Percentiles rank a stretch among this genome's conserved stretches.
These are phyloP conservation scores for Theobroma grandiflorum DNA, from an alignment of 441 rosid genomes.

Conservation along the genomic window DNA sequence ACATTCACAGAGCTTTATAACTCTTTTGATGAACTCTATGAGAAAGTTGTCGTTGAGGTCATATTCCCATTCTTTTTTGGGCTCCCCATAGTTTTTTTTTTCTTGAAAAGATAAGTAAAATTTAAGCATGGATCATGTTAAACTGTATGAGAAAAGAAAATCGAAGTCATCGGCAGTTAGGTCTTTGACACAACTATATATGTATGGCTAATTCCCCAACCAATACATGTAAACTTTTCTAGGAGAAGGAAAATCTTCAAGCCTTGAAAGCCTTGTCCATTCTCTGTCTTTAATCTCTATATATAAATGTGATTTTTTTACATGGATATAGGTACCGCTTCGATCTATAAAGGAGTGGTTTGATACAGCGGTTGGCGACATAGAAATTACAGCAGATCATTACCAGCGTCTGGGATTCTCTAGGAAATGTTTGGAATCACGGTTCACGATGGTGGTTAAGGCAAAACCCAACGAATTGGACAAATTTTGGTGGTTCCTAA, in stretches of 20 bases:
- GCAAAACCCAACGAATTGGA: neutral
- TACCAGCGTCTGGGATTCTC: conserved; percentile 18
- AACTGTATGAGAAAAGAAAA: too few relatives aligned
- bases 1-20: neutral
- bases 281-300: too few relatives aligned
- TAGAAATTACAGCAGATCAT: conserved; percentile 4
- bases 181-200: too few relatives aligned
- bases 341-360: neutral
- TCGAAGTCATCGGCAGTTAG: too few relatives aligned
- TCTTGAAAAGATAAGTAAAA: neutral
- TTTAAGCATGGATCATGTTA: too few relatives aligned
- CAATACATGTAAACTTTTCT: too few relatives aligned
- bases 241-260: neutral
- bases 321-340: neutral
- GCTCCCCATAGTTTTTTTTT: neutral
- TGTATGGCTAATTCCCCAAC: too few relatives aligned
- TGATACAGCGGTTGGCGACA: neutral
- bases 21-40: conserved; percentile 10
- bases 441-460: conserved; percentile 22
- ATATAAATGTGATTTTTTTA: neutral
- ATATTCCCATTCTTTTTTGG: neutral
- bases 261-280: neutral
- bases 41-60: neutral
- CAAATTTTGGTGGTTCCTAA: conserved; percentile 12
- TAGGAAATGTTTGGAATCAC: conserved; percentile 9